Evolutionary conservation across 2,329 filamentous ascomycete genomes (phyloP).

Genomic region (Teratosphaeria zuluensis): DNA sequence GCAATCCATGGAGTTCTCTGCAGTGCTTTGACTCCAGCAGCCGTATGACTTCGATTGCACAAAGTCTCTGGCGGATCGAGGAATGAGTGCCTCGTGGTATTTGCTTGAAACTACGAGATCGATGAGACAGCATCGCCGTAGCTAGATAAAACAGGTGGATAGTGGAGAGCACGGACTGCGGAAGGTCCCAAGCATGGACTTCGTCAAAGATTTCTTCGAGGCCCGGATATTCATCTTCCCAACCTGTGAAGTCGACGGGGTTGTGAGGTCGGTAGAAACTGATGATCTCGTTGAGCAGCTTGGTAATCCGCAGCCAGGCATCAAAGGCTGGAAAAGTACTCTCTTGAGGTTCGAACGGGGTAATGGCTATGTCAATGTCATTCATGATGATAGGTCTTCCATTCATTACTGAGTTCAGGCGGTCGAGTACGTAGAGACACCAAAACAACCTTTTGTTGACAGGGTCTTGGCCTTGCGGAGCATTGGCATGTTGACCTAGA

Average conservation of each 20-base stretch:
- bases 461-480: constrained; percentile 11
- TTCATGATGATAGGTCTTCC: constrained; percentile 39
- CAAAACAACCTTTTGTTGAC: constrained; percentile 39
- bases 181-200: constrained; percentile 29
- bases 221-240: constrained; percentile 39
- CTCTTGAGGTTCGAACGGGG: constrained; percentile 32
- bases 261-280: constrained; percentile 37
- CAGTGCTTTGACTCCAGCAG: constrained; percentile 38
- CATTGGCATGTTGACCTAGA: constrained; percentile 24
- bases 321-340: constrained; percentile 38
- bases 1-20: constrained; percentile 40
- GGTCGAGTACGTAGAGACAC: constrained; percentile 41
- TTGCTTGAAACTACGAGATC: constrained; percentile 34
- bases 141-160: constrained; percentile 49
- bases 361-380: constrained; percentile 38
- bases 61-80: constrained; percentile 45
- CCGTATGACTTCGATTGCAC: constrained; percentile 44
- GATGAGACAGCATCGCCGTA: constrained; percentile 48
- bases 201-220: constrained; percentile 35
- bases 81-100: constrained; percentile 39
- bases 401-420: constrained; percentile 38
- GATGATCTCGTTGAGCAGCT: constrained; percentile 39
- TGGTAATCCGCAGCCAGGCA: constrained; percentile 37
- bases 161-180: constrained; percentile 31
- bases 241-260: constrained; percentile 33